Conservation (phyloP, 257 asterid genomes). For the Rauvolfia tetraphylla region DNA sequence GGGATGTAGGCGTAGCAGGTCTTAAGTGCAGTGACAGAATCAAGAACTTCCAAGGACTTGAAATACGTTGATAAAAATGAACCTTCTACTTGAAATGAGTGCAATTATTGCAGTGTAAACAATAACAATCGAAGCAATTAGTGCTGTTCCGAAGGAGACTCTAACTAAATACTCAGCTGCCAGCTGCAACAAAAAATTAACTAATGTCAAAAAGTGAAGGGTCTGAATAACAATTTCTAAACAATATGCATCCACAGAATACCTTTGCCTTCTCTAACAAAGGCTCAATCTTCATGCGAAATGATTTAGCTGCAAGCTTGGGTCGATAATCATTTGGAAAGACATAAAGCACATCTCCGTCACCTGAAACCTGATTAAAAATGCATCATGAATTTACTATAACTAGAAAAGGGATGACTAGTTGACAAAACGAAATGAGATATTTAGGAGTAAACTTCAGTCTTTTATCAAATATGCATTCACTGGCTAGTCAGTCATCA, state of each 20-base stretch:
- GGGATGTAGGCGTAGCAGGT: background rate
- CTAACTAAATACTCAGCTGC: constrained; percentile 85
- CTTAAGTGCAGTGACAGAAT: background rate
- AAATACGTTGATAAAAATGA: constrained; percentile 9
- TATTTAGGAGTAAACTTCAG: background rate
- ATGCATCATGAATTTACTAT: constrained; percentile 14
- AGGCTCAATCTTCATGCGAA: constrained; percentile 74
- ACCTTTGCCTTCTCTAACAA: constrained; percentile 86
- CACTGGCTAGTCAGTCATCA: background rate
- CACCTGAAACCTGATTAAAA: constrained; percentile 78
- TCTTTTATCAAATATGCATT: background rate
- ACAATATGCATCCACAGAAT: background rate
- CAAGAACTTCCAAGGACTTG: constrained; percentile 8
- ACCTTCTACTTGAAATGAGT: constrained; percentile 79
- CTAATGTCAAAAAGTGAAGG: background rate
- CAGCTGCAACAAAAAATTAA: constrained; percentile 44
- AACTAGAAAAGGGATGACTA: background rate
- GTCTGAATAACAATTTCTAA: background rate
- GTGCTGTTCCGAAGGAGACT: constrained; percentile 95
- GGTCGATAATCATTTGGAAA: constrained; percentile 74
- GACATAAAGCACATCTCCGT: constrained; percentile 88
- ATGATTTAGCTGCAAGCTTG: constrained; percentile 78
- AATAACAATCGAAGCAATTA: constrained; percentile 86
- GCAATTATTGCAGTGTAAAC: constrained; percentile 86
- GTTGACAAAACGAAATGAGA: background rate